A percentile compares a stretch with the other conserved stretches of the same genome.
These are phyloP conservation scores for Cylindrotheca fusiformis DNA, from an alignment of 108 stramenopile genomes.

Conservation along the genomic window DNA sequence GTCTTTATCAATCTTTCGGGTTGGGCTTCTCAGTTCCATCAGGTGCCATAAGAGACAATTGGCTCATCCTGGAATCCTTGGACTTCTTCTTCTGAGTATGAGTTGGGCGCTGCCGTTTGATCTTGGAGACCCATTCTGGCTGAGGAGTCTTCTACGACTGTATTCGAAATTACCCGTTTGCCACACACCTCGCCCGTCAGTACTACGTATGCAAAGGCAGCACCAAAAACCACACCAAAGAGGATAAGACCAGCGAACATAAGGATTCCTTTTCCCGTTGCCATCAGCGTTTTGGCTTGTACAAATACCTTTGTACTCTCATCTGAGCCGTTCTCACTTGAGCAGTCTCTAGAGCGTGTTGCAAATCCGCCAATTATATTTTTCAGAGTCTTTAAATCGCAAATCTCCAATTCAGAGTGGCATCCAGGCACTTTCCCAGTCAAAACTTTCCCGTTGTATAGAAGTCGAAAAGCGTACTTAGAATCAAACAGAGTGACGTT, in stretches of 20 bases:
- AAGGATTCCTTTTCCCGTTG: background rate
- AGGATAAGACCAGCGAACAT: slow-evolving; percentile 3
- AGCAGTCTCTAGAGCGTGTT: slow-evolving; percentile 36
- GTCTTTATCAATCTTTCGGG: no score
- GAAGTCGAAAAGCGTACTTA: slow-evolving; percentile 63
- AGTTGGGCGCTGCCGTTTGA: no score
- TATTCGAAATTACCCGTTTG: background rate
- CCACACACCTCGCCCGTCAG: background rate
- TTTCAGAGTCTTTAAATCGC: slow-evolving; percentile 47
- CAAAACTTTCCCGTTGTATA: slow-evolving; percentile 75
- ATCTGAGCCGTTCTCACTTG: background rate
- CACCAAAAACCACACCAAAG: background rate
- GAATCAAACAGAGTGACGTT: slow-evolving; percentile 12
- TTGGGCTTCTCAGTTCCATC: no score
- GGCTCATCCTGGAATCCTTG: background rate
- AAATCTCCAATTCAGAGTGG: slow-evolving; percentile 44
- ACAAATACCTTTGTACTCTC: slow-evolving; percentile 1
- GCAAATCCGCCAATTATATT: slow-evolving; percentile 47
- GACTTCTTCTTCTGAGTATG: background rate
- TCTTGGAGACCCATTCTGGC: background rate
- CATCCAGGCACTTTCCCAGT: slow-evolving; percentile 60
- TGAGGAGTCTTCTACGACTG: background rate
- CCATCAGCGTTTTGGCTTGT: background rate
- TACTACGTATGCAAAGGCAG: background rate
- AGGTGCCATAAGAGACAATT: no score